These are phyloP conservation scores for Tremellales sp. DNA, from an alignment of 1,284 basidiomycete species.

Conservation along the genomic window DNA sequence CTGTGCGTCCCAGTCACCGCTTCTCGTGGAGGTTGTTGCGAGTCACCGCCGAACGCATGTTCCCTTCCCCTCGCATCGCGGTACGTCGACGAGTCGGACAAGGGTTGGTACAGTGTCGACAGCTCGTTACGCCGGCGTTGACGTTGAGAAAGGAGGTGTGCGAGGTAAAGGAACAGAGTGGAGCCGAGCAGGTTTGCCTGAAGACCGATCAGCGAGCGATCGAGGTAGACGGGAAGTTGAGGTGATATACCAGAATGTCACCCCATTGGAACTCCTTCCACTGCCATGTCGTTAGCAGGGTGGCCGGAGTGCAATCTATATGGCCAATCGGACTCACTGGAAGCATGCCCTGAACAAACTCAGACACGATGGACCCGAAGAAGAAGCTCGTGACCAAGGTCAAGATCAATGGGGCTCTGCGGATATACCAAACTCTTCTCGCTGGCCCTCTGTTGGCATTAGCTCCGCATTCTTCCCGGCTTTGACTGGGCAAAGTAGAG, in stretches of 20 bases:
- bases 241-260: slow-evolving; percentile 24
- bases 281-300: slow-evolving; percentile 11
- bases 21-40: not conserved
- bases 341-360: slow-evolving; percentile 43
- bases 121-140: slow-evolving; percentile 32
- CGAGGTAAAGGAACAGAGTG: slow-evolving; percentile 39
- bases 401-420: slow-evolving; percentile 41
- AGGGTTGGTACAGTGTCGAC: slow-evolving; percentile 42
- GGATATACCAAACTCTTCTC: slow-evolving; percentile 46
- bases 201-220: not conserved
- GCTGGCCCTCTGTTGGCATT: slow-evolving; percentile 24
- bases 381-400: slow-evolving; percentile 39
- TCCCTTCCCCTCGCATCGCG: slow-evolving; percentile 41
- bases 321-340: slow-evolving; percentile 32
- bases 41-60: slow-evolving; percentile 27
- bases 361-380: slow-evolving; percentile 42
- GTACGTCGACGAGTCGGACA: slow-evolving; percentile 29
- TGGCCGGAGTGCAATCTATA: slow-evolving; percentile 1
- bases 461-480: not conserved
- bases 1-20: not conserved
- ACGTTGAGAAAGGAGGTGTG: slow-evolving; percentile 31
- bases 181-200: slow-evolving; percentile 46
- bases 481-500: too few relatives aligned
- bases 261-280: slow-evolving; percentile 46
- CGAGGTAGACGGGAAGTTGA: not conserved